Evolutionary conservation across 257 asterid species (phyloP).

Genomic region (Fraxinus anomala): DNA sequence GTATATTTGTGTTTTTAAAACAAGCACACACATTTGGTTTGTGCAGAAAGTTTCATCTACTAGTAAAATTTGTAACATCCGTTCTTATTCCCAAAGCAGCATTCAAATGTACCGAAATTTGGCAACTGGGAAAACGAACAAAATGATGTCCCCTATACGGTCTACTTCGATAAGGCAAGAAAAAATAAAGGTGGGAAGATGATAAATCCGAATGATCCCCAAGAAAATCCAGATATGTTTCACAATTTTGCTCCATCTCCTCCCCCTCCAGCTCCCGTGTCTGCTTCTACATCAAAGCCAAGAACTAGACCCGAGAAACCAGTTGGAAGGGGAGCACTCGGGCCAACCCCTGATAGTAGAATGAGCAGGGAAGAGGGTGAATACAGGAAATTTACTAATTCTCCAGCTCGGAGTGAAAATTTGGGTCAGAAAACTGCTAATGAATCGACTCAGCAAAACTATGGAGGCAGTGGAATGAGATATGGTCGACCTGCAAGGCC

Average conservation of each 20-base stretch:
- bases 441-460: slow-evolving; percentile 34
- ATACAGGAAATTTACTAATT: slow-evolving; percentile 36
- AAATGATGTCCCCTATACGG: slow-evolving; percentile 64
- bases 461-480: slow-evolving; percentile 51
- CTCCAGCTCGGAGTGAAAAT: slow-evolving; percentile 47
- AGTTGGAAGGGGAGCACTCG: slow-evolving; percentile 36
- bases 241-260: slow-evolving; percentile 32
- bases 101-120: slow-evolving; percentile 66
- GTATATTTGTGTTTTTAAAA: not conserved
- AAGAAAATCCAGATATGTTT: slow-evolving; percentile 64
- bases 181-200: slow-evolving; percentile 65
- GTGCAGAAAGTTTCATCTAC: not conserved
- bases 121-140: slow-evolving; percentile 80
- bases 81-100: slow-evolving; percentile 36
- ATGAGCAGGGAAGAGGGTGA: slow-evolving; percentile 49
- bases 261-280: slow-evolving; percentile 21
- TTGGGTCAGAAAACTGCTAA: slow-evolving; percentile 36
- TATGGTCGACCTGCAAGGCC: slow-evolving; percentile 42
- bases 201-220: slow-evolving; percentile 79
- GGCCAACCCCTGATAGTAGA: slow-evolving; percentile 37
- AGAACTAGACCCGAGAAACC: slow-evolving; percentile 38
- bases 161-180: slow-evolving; percentile 73
- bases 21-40: not conserved
- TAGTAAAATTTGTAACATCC: not conserved
- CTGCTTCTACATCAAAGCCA: slow-evolving; percentile 27